Percentiles rank a stretch among this genome's conserved stretches.
Evolutionary conservation across 2,329 filamentous ascomycete genomes (phyloP).

Genomic region (Monilinia vaccinii-corymbosi): DNA sequence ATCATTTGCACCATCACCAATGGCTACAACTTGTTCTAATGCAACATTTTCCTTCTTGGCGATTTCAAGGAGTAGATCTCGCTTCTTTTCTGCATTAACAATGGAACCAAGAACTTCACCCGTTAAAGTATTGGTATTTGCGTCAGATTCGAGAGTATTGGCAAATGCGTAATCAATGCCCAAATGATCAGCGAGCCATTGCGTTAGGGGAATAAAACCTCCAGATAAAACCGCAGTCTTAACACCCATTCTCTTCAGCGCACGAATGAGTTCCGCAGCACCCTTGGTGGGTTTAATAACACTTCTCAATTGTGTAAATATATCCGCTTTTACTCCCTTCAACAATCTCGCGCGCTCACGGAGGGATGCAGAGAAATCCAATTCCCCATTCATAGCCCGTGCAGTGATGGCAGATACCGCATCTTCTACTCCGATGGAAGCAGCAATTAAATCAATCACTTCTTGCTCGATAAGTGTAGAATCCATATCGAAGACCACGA

Average conservation of each 20-base stretch:
- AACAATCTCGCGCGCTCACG: slow-evolving; percentile 72
- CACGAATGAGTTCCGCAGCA: slow-evolving; percentile 62
- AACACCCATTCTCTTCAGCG: slow-evolving; percentile 69
- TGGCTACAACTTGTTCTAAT: slow-evolving; percentile 59
- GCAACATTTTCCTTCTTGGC: slow-evolving; percentile 57
- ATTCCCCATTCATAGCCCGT: slow-evolving; percentile 89
- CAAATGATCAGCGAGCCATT: slow-evolving; percentile 72
- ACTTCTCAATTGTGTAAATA: slow-evolving; percentile 69
- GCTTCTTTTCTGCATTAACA: slow-evolving; percentile 68
- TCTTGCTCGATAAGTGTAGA: slow-evolving; percentile 95
- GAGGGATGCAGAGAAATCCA: slow-evolving; percentile 82
- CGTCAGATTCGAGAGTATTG: slow-evolving; percentile 67
- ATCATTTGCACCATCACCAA: slow-evolving; percentile 79
- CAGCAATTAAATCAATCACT: slow-evolving; percentile 91
- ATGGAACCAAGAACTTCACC: slow-evolving; percentile 65
- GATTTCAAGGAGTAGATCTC: slow-evolving; percentile 61
- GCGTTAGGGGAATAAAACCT: slow-evolving; percentile 81
- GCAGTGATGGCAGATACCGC: slow-evolving; percentile 83
- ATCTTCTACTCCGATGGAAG: slow-evolving; percentile 70
- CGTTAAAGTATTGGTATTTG: slow-evolving; percentile 48
- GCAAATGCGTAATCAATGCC: slow-evolving; percentile 83
- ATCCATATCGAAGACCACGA: slow-evolving; percentile 98
- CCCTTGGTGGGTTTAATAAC: slow-evolving; percentile 76
- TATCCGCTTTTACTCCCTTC: slow-evolving; percentile 65
- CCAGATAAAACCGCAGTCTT: slow-evolving; percentile 88